Conservation (phyloP, 805 yeast species). For the Yarrowia bubula region DNA sequence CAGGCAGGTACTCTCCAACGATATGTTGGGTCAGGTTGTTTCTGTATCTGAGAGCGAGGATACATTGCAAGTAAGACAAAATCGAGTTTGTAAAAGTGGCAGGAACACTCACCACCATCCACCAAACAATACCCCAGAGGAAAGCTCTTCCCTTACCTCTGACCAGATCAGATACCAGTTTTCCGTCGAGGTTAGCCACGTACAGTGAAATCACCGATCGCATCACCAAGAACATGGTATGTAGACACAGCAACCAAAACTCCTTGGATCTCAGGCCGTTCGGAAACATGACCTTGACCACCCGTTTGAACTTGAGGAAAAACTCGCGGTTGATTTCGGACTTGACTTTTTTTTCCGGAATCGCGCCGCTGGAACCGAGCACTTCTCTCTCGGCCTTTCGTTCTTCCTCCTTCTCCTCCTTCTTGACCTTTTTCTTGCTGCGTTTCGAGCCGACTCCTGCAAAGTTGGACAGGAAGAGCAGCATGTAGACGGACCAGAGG, state of each 20-base stretch:
- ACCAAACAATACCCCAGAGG: conserved; percentile 57
- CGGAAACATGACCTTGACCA: conserved; percentile 40
- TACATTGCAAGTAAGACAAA: conserved; percentile 45
- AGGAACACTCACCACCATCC: conserved; percentile 87
- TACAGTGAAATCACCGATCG: conserved; percentile 74
- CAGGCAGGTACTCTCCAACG: conserved; percentile 69
- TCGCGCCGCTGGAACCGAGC: conserved; percentile 30
- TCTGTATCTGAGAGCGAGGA: conserved; percentile 50
- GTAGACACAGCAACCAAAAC: conserved; percentile 46
- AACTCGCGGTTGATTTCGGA: conserved; percentile 37
- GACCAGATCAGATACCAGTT: conserved; percentile 75
- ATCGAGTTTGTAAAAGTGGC: conserved; percentile 76
- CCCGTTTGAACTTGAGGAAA: conserved; percentile 29
- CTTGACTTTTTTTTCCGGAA: conserved; percentile 29
- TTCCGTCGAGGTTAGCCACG: conserved; percentile 85
- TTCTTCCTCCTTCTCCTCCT: conserved; percentile 15
- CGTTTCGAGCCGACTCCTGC: conserved; percentile 31
- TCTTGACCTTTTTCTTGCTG: conserved; percentile 26
- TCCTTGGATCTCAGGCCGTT: conserved; percentile 37
- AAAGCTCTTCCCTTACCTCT: conserved; percentile 66
- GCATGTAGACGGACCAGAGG: conserved; percentile 32
- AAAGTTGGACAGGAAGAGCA: conserved; percentile 32
- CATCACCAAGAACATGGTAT: conserved; percentile 57
- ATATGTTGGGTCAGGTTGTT: conserved; percentile 61
- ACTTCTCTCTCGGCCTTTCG: conserved; percentile 26